phyloP scores from a whole-genome alignment of 1,284 basidiomycete genomes.

The Coniferiporia weirii region DNA sequence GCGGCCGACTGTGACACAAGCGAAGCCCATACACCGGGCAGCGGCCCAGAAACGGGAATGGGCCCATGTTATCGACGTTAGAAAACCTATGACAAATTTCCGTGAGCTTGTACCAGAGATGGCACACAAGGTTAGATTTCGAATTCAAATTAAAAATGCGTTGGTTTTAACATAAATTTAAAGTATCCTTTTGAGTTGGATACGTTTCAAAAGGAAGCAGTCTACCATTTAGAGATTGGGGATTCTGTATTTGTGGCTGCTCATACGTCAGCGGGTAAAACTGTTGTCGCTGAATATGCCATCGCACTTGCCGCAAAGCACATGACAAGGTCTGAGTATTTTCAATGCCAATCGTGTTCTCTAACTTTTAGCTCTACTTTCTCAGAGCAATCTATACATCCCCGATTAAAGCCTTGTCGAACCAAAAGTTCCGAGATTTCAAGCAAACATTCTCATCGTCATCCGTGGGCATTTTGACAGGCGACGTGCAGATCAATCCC shows the following conservation, averaged over 20 bases:
- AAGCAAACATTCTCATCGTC: conserved; percentile 92
- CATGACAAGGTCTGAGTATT: conserved; percentile 79
- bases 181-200: conserved; percentile 86
- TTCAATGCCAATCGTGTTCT: conserved; percentile 18
- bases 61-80: conserved; percentile 96
- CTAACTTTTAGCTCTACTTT: neutral
- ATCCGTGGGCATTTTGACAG: conserved; percentile 95
- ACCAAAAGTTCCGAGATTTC: conserved; percentile 99
- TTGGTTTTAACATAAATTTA: conserved; percentile 25
- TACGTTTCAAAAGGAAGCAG: conserved; percentile 95
- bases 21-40: conserved; percentile 34
- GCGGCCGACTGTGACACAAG: conserved; percentile 40
- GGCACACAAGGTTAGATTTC: conserved; percentile 62
- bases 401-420: conserved; percentile 97
- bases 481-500: conserved; percentile 99
- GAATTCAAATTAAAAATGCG: neutral
- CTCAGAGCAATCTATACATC: conserved; percentile 92
- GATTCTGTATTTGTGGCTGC: conserved; percentile 99
- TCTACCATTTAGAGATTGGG: conserved; percentile 96
- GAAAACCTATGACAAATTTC: conserved; percentile 86
- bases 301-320: conserved; percentile 96
- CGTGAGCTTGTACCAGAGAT: conserved; percentile 84
- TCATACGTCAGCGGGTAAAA: conserved; percentile 99
- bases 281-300: conserved; percentile 98
- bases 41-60: conserved; percentile 83